Base-by-base conservation (phyloP, 768 basidiomycete species). In the Leccinum disarticulatum region DNA sequence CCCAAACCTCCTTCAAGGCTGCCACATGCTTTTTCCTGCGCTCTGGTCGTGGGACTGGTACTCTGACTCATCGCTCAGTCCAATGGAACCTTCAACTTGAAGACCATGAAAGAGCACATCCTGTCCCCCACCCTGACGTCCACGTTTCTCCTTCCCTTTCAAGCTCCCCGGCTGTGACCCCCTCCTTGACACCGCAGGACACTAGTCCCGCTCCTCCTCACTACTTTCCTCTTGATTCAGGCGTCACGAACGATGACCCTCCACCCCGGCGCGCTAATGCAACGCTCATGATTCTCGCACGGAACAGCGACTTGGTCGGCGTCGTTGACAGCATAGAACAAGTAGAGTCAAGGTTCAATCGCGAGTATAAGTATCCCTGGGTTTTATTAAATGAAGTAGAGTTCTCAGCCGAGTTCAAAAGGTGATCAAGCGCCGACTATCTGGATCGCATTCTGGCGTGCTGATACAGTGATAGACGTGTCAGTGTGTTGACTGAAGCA, bases 311-410 rank as follows among this genome's bases (percentile, higher is more conserved):
- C 56, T 57, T 85, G 13, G 57, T 70, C 2, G 76, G 76, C 5
- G 79, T 83, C 35, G 63, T 83, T 27, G 68, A 72, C 36, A 82
- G 80, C 51, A 81, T 87, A 50, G 78, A 81, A 63, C 77, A 80
- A 60, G 70, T 87, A 41, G 87, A 88, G 60, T 76, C 80, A 47
- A 73, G 79, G 17, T 88, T 87, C 65, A 88, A 88, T 68, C 70
- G 77, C 43, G 78, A 79, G 64, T 84, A 74, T 61, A 72, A 78
- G 41, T 89, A 89, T 63, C 84, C 85, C 5, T 88, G 82, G 74
- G 79, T 86, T 11, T 81, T 88, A 65, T 71, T 89, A 43, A 87
- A 87, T 60, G 86, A 89, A 10, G 83, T 76, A 57, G 76, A 78
- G 1, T 87, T 87, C 65, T 74, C 78, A 17, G 76, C 80, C 9